Evolutionary conservation across 75 land plant species (phyloP), one percentile per base, ranked within the genome.

Genomic region (Cryptomeria japonica): DNA sequence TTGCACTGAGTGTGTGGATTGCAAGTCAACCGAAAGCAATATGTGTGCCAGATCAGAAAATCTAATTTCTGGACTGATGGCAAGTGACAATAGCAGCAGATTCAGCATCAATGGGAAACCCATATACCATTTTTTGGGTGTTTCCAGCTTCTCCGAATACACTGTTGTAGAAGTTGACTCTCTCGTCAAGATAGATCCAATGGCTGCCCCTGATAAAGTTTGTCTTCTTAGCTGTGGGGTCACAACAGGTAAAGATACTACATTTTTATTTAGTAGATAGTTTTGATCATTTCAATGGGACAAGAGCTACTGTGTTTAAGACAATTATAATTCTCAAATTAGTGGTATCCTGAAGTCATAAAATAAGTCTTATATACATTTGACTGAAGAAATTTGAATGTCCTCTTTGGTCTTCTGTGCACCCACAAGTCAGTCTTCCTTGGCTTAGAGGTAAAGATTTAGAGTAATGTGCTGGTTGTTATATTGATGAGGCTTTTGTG

Each of bases 161-260:
- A 93, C 55, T 95, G 13, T 95, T 3, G 87, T 94, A 61, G 92
- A 94, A 36, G 86, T 90, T 55, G 91, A 85, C 44, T 39, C 89
- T 87, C 58, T 95, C 16, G 89, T 87, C 12, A 95, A 94, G 85
- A 49, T 94, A 44, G 87, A 90, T 55, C 87, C 93, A 25, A 46
- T 85, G 58, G 53, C 90, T 85, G 90, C 93, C 53, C 91, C 90
- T 51, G 89, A 90, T 70, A 92, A 88, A 84, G 94, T 93, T n/a
- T 95, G 93, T 90, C 88, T 94, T 15, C 89, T 93, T 31, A 90
- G 96, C 75, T 95, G 95, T 88, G 95, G 94, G 31, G 91, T 94
- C 72, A 89, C 95, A 55, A 93, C 95, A 18, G 96, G 96, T 94
- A 86, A 34, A 39, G 32, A 19, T 37, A 39, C 5, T 82, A 22